phyloP scores from a whole-genome alignment of 2,329 filamentous ascomycete species.

The Trichoderma brevicompactum region DNA sequence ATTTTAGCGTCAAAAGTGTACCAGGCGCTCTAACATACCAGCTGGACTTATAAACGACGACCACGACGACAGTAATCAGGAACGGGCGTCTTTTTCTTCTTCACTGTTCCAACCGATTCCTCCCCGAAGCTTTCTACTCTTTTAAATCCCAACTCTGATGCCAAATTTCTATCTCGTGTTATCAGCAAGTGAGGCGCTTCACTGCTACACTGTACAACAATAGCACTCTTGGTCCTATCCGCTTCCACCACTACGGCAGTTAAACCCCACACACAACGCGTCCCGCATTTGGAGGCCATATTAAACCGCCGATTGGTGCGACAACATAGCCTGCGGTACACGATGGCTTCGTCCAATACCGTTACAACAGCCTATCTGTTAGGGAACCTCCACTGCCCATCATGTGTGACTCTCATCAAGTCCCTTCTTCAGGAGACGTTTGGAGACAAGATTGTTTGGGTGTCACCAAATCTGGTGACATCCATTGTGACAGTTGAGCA shows the following conservation, averaged over 20 bases:
- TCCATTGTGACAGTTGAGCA: constrained; percentile 69
- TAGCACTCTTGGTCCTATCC: not conserved
- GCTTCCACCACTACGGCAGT: not conserved
- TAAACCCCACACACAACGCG: not conserved
- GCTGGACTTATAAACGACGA: constrained; percentile 9
- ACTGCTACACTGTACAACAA: not conserved
- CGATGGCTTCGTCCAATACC: constrained; percentile 39
- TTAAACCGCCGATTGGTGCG: constrained; percentile 7
- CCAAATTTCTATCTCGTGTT: not conserved
- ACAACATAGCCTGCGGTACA: constrained; percentile 25
- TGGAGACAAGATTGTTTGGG: constrained; percentile 55
- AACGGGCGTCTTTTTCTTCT: not conserved
- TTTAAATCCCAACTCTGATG: not conserved
- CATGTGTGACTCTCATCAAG: constrained; percentile 70
- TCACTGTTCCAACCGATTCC: not conserved
- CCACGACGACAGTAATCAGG: not conserved
- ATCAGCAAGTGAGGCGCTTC: not conserved
- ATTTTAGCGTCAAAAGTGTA: constrained; percentile 36
- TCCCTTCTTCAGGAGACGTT: constrained; percentile 57
- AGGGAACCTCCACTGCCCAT: constrained; percentile 77
- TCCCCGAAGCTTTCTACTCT: too few relatives aligned
- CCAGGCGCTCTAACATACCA: not conserved
- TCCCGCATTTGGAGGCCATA: not conserved
- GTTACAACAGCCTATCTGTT: constrained; percentile 67
- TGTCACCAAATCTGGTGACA: constrained; percentile 72